Evolutionary conservation across 495 filamentous ascomycete genomes (phyloP), one percentile per base, ranked within the genome.

Genomic region (Opeltia flavorubescens): DNA sequence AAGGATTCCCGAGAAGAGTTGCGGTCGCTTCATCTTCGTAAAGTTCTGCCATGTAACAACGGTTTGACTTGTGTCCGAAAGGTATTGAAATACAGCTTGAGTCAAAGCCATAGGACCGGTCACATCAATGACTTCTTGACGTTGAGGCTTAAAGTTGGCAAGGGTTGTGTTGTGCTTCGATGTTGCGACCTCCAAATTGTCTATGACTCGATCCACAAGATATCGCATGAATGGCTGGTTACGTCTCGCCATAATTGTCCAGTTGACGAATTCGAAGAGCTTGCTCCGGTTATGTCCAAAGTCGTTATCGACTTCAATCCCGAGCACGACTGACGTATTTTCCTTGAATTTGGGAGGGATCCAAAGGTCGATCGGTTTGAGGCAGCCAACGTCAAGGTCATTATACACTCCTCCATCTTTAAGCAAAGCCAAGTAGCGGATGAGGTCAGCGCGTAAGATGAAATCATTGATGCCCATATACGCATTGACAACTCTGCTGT

Each of bases 391-490:
- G 47, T 74, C 71, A 17, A 68, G 59, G 47, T 76, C 72, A 1
- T 62, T 66, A 49, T 74, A 76, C 40, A 69, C 70, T 18, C 72
- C 72, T 9, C 72, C 72, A 17, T 43, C 40, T 41, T 67, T 66
- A 27, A 73, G 70, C 49, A 81, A 60, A 28, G 78, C 56, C 48
- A 79, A 58, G 50, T 80, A 78, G 8, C 75, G 72, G 26, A 79
- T 63, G 13, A 80, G 62, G 53, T 80, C 76, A 6, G 74, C 72
- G 46, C 71, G 72, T 27, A 72, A 52, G 46, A 71, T 71, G 0
- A 66, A 61, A 29, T 72, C 66, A 20, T 59, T 53, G 26, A 74
- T 52, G 7, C 49, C 47, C n/a, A 61, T 44, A 49, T 63, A 73
- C 12, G 64, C 54, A 17, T 69, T 54, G 43, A 69, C 51, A 21